A percentile compares a stretch with the other conserved stretches of the same genome.
Evolutionary conservation across 352 stramenopile species (phyloP).

Genomic region (Phytophthora ramorum): DNA sequence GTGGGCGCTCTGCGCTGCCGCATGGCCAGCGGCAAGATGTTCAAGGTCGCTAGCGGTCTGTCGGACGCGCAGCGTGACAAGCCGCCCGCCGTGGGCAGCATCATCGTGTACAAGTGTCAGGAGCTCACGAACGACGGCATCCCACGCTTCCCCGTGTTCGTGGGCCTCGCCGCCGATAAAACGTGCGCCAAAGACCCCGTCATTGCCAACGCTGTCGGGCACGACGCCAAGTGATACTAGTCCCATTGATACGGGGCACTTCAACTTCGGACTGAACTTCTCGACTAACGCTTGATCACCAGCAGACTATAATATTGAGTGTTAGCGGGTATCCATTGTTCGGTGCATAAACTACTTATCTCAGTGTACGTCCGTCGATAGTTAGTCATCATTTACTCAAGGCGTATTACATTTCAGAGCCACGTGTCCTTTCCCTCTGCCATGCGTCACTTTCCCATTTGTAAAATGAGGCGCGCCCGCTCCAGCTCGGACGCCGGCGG

Average conservation of each 20-base stretch:
- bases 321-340: neutral
- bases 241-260: conserved; percentile 4
- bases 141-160: conserved; percentile 77
- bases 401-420: neutral
- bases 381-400: neutral
- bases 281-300: neutral
- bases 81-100: conserved; percentile 57
- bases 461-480: conserved; percentile 24
- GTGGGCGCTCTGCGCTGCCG: conserved; percentile 62
- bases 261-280: conserved; percentile 25
- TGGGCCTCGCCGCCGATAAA: conserved; percentile 67
- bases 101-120: conserved; percentile 86
- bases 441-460: conserved; percentile 8
- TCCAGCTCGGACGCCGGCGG: conserved; percentile 2
- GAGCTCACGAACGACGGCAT: conserved; percentile 76
- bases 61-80: conserved; percentile 61
- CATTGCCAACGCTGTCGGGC: conserved; percentile 44
- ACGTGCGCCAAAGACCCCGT: conserved; percentile 53
- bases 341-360: neutral
- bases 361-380: too few relatives aligned
- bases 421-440: conserved; percentile 9
- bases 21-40: conserved; percentile 74
- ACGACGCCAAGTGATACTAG: conserved; percentile 10
- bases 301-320: neutral
- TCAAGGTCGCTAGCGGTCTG: conserved; percentile 74